phyloP scores from a whole-genome alignment of 306 rosid species.

The Astragalus membranaceus region DNA sequence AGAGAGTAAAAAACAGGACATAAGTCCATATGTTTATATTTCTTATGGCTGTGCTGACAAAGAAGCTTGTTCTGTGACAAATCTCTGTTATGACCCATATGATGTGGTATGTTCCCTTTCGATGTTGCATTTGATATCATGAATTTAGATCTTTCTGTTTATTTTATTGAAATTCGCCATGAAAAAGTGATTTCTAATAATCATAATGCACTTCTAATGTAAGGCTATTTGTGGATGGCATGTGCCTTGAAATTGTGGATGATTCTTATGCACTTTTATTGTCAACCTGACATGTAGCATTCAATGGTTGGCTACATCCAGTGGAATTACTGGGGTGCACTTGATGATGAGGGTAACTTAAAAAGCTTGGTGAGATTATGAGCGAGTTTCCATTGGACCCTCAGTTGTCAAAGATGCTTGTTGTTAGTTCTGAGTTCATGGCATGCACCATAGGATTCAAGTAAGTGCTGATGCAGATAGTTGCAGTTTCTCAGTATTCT shows the following conservation, averaged over 20 bases:
- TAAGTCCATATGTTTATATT: constrained; percentile 74
- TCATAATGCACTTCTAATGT: background rate
- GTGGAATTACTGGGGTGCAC: constrained; percentile 94
- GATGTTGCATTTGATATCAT: constrained; percentile 1
- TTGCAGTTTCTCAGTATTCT: constrained; percentile 99
- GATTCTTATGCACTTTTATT: too few relatives aligned
- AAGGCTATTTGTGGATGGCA: too few relatives aligned
- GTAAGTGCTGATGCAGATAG: constrained; percentile 97
- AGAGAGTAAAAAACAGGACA: constrained; percentile 58
- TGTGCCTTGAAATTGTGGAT: too few relatives aligned
- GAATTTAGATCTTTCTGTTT: background rate
- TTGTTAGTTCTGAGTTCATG: constrained; percentile 89
- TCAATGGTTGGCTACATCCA: too few relatives aligned
- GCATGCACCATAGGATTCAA: constrained; percentile 87
- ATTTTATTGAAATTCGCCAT: background rate
- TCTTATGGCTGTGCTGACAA: constrained; percentile 71
- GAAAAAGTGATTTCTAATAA: background rate
- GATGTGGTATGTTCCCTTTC: constrained; percentile 63
- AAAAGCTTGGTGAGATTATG: constrained; percentile 85
- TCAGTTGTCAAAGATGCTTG: constrained; percentile 99
- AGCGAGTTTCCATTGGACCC: constrained; percentile 95
- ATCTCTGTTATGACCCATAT: constrained; percentile 60
- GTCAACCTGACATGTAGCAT: too few relatives aligned
- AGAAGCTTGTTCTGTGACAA: constrained; percentile 56
- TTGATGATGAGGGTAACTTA: constrained; percentile 91